phyloP scores from a whole-genome alignment of 176 grass and related monocot species.

The Oryza longistaminata region DNA sequence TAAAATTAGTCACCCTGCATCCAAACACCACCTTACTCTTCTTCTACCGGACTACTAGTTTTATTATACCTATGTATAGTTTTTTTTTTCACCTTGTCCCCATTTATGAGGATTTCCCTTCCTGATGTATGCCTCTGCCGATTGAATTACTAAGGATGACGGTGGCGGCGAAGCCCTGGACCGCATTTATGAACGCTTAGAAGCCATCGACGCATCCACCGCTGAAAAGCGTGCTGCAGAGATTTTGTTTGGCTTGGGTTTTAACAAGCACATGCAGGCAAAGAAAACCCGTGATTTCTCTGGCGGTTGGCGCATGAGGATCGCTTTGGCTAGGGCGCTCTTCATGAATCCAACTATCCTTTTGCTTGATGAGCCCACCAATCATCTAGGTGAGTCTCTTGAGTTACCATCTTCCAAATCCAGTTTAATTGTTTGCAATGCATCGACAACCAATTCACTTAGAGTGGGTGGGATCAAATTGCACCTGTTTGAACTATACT shows the following conservation, averaged over 20 bases:
- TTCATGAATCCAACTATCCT: constrained; percentile 98
- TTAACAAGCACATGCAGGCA: constrained; percentile 91
- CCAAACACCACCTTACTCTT: no score
- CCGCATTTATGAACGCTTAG: constrained; percentile 76
- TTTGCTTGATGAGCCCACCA: constrained; percentile 89
- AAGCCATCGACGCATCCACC: constrained; percentile 85
- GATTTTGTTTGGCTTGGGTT: constrained; percentile 92
- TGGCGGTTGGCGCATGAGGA: constrained; percentile 96
- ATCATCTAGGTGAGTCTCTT: constrained; percentile 73
- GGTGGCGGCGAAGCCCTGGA: constrained; percentile 90
- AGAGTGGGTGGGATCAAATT: no score
- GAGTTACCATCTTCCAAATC: neutral
- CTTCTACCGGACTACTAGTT: neutral
- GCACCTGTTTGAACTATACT: no score
- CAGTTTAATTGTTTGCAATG: neutral
- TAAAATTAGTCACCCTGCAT: no score
- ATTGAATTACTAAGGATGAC: constrained; percentile 49
- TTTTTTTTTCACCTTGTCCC: neutral
- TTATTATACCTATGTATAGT: no score
- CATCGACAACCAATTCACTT: neutral
- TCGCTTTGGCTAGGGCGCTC: constrained; percentile 87
- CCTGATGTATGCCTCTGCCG: neutral
- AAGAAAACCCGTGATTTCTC: constrained; percentile 96
- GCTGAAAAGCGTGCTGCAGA: constrained; percentile 95
- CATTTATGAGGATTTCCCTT: neutral